These are phyloP conservation scores for Fusarium aywerte DNA, from an alignment of 2,329 filamentous ascomycete species.

Conservation along the genomic window DNA sequence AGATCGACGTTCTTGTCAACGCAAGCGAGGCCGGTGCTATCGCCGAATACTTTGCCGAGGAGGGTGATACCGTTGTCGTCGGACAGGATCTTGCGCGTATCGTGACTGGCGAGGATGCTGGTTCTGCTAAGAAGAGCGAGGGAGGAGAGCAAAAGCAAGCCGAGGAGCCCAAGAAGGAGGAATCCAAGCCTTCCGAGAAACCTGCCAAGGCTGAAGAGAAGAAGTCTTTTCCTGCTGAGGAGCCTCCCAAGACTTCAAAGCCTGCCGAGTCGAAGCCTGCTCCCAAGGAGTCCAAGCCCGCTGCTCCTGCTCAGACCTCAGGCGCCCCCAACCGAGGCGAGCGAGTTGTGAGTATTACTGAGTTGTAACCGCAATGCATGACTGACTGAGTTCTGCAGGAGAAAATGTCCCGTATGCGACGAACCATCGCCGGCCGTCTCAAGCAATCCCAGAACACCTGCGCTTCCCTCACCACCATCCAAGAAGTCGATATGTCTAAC, in stretches of 20 bases:
- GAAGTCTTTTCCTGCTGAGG: conserved; percentile 27
- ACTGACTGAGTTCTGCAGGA: conserved; percentile 35
- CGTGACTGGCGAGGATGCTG: conserved; percentile 42
- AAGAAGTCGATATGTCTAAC: conserved; percentile 64
- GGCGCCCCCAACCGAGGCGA: conserved; percentile 28
- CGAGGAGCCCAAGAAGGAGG: conserved; percentile 37
- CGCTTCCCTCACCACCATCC: conserved; percentile 74
- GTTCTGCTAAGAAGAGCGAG: conserved; percentile 33
- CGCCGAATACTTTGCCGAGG: conserved; percentile 47
- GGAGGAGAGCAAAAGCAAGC: conserved; percentile 31
- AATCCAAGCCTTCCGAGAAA: conserved; percentile 28
- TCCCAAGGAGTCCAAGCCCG: conserved; percentile 26
- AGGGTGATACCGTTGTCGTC: conserved; percentile 50
- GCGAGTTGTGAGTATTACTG: conserved; percentile 32
- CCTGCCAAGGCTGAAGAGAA: conserved; percentile 32
- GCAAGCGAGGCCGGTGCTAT: conserved; percentile 43
- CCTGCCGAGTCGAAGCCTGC: conserved; percentile 34
- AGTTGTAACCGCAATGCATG: background rate
- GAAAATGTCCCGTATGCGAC: conserved; percentile 73
- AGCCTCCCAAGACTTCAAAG: conserved; percentile 31
- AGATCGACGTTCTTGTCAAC: conserved; percentile 49
- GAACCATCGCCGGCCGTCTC: conserved; percentile 76
- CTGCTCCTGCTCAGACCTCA: conserved; percentile 20
- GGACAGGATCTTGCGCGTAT: conserved; percentile 48
- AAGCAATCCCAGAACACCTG: conserved; percentile 74